phyloP scores from a whole-genome alignment of 305 asterid species.

The Euphrasia arctica region DNA sequence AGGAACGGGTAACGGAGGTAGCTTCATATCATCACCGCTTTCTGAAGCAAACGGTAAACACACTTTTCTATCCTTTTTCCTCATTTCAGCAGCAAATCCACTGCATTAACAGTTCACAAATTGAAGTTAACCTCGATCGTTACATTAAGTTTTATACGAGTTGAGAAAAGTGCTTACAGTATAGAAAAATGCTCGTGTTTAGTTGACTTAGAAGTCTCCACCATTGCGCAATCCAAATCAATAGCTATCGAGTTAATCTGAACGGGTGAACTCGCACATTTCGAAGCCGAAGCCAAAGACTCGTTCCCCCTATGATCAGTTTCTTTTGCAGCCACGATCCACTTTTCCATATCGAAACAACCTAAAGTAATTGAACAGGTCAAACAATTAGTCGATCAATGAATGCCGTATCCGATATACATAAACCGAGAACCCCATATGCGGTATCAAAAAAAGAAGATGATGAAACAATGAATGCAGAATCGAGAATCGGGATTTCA shows the following conservation, averaged over 20 bases:
- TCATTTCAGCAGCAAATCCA: constrained; percentile 58
- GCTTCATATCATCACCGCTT: constrained; percentile 25
- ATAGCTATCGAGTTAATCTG: constrained; percentile 48
- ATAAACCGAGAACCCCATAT: not conserved
- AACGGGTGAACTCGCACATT: constrained; percentile 37
- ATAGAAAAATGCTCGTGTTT: constrained; percentile 60
- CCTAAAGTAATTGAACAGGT: constrained; percentile 23
- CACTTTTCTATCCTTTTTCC: constrained; percentile 36
- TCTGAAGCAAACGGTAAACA: constrained; percentile 44
- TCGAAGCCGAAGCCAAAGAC: constrained; percentile 33
- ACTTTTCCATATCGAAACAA: constrained; percentile 43
- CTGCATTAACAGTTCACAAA: constrained; percentile 36
- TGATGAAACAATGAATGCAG: constrained; percentile 4
- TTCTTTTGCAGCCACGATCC: constrained; percentile 36
- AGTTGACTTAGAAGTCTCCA: constrained; percentile 33
- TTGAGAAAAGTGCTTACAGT: constrained; percentile 46
- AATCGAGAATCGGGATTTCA: not conserved
- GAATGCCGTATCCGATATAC: too few species aligned
- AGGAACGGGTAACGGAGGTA: constrained; percentile 49
- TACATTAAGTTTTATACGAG: too few species aligned
- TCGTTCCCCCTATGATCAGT: constrained; percentile 28
- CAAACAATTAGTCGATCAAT: constrained; percentile 7
- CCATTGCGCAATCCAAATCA: constrained; percentile 40
- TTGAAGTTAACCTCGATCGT: not conserved
- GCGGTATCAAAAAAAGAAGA: constrained; percentile 4